phyloP scores from a whole-genome alignment of 345 rosid species.

The Moricandia moricandioides region DNA sequence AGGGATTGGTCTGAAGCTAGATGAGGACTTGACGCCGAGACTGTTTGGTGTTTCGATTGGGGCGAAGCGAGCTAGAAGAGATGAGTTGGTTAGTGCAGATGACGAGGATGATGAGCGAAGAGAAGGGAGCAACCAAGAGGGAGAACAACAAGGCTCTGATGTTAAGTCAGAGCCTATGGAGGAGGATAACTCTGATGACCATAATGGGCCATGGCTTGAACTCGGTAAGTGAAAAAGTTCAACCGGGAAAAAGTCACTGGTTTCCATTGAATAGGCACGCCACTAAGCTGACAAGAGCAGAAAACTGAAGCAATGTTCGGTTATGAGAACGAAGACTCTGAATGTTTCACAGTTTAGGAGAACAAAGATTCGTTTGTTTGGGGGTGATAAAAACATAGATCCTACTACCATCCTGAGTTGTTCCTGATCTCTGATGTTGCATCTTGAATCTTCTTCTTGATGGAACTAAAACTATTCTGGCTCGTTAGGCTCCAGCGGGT shows the following conservation, averaged over 20 bases:
- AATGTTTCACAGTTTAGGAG: neutral
- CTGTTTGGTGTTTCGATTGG: constrained; percentile 89
- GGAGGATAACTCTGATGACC: constrained; percentile 42
- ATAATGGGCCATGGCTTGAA: constrained; percentile 59
- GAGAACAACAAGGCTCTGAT: constrained; percentile 34
- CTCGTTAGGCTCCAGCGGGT: constrained; percentile 61
- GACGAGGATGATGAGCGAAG: constrained; percentile 29
- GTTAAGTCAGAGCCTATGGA: constrained; percentile 67
- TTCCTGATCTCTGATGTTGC: constrained; percentile 76
- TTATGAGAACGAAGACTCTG: neutral
- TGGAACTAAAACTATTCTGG: constrained; percentile 56
- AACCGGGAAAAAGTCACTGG: neutral
- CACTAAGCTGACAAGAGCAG: neutral
- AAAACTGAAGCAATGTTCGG: neutral
- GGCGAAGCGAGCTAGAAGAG: constrained; percentile 59
- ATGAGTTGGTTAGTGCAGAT: constrained; percentile 40
- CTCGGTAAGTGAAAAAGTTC: constrained; percentile 45
- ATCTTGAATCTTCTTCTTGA: constrained; percentile 76
- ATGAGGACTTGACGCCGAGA: constrained; percentile 50
- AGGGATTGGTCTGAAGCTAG: constrained; percentile 25
- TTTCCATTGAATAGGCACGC: neutral
- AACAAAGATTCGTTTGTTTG: neutral
- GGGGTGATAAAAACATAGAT: neutral
- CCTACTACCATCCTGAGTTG: constrained; percentile 51
- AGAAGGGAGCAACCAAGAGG: constrained; percentile 2